Percentiles rank a stretch among this genome's conserved stretches.
phyloP scores from a whole-genome alignment of 2,329 filamentous ascomycete species.

The Pseudopithomyces maydicus region DNA sequence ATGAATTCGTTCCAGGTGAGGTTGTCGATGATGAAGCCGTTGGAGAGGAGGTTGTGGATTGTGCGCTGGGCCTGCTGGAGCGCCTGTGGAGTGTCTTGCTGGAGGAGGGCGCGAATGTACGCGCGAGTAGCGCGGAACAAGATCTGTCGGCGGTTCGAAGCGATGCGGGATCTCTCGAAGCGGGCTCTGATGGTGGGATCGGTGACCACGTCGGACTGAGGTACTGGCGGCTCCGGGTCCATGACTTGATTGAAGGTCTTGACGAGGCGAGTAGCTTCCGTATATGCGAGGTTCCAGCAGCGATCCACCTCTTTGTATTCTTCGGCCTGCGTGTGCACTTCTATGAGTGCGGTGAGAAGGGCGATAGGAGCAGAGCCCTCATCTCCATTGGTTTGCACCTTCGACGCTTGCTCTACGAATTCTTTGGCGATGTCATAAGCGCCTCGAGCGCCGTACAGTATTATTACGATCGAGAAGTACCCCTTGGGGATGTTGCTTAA shows the following conservation, averaged over 20 bases:
- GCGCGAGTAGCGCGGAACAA: constrained; percentile 55
- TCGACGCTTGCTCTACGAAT: constrained; percentile 27
- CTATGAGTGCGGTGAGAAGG: constrained; percentile 66
- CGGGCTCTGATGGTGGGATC: constrained; percentile 25
- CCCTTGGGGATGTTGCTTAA: constrained; percentile 53
- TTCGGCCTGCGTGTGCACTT: constrained; percentile 62
- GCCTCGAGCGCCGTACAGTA: constrained; percentile 56
- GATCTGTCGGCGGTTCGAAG: constrained; percentile 51
- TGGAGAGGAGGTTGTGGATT: constrained; percentile 60
- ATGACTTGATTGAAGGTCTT: constrained; percentile 38
- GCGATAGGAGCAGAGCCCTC: constrained; percentile 39
- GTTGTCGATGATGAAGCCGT: constrained; percentile 76
- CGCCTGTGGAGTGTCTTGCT: constrained; percentile 53
- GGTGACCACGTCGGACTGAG: constrained; percentile 24
- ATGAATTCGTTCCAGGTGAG: constrained; percentile 83
- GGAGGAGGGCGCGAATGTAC: constrained; percentile 59
- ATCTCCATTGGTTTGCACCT: constrained; percentile 5
- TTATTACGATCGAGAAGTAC: constrained; percentile 62
- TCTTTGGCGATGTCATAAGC: constrained; percentile 49
- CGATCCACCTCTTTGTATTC: constrained; percentile 65
- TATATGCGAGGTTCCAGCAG: constrained; percentile 69
- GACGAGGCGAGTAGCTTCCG: constrained; percentile 53
- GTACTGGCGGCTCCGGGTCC: constrained; percentile 36
- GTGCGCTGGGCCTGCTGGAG: constrained; percentile 36
- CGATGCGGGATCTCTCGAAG: constrained; percentile 27